These are phyloP conservation scores for Phialophora expanda DNA, from an alignment of 2,329 filamentous ascomycete genomes.

Conservation along the genomic window DNA sequence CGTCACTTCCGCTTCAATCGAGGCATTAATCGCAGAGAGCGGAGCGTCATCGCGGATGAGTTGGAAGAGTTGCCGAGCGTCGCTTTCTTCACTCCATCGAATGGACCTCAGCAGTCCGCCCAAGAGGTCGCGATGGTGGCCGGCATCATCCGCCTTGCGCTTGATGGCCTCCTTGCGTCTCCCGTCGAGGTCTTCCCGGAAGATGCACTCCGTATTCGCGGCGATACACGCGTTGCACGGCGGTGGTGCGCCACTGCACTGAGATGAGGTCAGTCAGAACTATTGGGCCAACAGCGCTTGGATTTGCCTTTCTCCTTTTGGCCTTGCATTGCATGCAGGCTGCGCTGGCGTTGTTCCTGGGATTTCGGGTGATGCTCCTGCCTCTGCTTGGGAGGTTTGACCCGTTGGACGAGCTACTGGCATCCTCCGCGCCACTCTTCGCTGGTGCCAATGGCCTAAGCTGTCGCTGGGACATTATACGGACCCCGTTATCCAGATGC, in stretches of 20 bases:
- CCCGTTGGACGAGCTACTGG: slow-evolving; percentile 3
- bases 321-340: slow-evolving; percentile 14
- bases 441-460: slow-evolving; percentile 9
- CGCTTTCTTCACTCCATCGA: slow-evolving; percentile 13
- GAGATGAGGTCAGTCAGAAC: slow-evolving; percentile 4
- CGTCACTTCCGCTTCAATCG: slow-evolving; percentile 11
- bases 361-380: slow-evolving; percentile 17
- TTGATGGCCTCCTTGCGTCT: slow-evolving; percentile 18
- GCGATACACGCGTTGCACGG: slow-evolving; percentile 17
- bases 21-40: not conserved
- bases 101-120: slow-evolving; percentile 11
- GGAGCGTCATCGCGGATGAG: slow-evolving; percentile 16
- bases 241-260: slow-evolving; percentile 11
- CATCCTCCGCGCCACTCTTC: not conserved
- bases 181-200: slow-evolving; percentile 10
- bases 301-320: slow-evolving; percentile 13
- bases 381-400: slow-evolving; percentile 1
- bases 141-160: slow-evolving; percentile 13
- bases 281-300: not conserved
- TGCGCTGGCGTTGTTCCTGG: slow-evolving; percentile 16
- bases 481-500: slow-evolving; percentile 1
- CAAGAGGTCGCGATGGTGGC: slow-evolving; percentile 13
- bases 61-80: slow-evolving; percentile 7
- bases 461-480: slow-evolving; percentile 13
- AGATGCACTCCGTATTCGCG: slow-evolving; percentile 1